These are phyloP conservation scores for Agrocybe praecox DNA, from an alignment of 768 basidiomycete species.

Conservation along the genomic window DNA sequence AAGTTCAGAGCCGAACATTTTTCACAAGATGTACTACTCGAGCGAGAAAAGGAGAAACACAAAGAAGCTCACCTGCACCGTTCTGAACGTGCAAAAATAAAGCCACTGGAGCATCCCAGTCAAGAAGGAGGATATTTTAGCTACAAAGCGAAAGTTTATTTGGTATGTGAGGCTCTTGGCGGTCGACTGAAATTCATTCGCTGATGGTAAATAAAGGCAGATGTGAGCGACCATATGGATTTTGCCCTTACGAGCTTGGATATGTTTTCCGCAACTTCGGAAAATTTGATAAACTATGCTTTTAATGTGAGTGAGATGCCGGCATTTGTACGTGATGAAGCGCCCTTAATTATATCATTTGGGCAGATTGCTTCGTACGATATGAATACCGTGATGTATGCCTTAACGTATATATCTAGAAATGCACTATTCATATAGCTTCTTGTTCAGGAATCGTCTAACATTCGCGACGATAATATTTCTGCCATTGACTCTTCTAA, in stretches of 20 bases:
- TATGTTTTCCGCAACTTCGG: constrained; percentile 70
- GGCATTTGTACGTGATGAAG: neutral
- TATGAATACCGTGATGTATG: constrained; percentile 68
- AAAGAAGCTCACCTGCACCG: neutral
- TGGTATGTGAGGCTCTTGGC: constrained; percentile 38
- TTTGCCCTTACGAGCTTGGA: constrained; percentile 70
- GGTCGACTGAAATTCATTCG: neutral
- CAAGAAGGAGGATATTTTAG: constrained; percentile 63
- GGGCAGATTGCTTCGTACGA: constrained; percentile 61
- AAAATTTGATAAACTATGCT: constrained; percentile 73
- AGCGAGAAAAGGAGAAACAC: neutral
- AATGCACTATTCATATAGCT: neutral
- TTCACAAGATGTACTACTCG: neutral
- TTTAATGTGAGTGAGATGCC: constrained; percentile 54
- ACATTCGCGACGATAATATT: constrained; percentile 72
- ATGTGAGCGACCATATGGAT: constrained; percentile 79
- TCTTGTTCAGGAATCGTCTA: constrained; percentile 53
- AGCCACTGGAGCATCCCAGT: constrained; percentile 1
- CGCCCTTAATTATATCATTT: neutral
- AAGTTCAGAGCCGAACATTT: neutral
- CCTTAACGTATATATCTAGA: neutral
- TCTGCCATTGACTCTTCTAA: constrained; percentile 68
- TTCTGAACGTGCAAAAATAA: neutral
- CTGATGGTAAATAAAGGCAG: constrained; percentile 46
- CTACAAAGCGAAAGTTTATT: constrained; percentile 69